These are phyloP conservation scores for Salix brachista DNA, from an alignment of 345 rosid species.

Conservation along the genomic window DNA sequence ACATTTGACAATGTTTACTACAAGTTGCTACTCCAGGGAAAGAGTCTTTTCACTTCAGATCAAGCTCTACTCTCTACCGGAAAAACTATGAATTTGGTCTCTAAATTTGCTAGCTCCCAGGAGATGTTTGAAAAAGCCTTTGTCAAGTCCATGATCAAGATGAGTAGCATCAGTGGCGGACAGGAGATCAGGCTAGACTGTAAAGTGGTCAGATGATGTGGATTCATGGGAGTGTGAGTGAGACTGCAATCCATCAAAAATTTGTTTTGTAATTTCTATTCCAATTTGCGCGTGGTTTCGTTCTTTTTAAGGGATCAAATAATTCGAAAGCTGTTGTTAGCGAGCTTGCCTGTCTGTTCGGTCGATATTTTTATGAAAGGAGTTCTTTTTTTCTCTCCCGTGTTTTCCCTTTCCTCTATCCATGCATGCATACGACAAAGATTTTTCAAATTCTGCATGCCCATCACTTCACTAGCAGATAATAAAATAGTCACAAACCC, in stretches of 20 bases:
- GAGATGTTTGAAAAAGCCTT: conserved; percentile 53
- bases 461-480: no score
- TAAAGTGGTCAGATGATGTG: conserved; percentile 30
- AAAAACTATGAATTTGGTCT: conserved; percentile 46
- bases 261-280: neutral
- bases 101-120: conserved; percentile 48
- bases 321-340: neutral
- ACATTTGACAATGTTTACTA: conserved; percentile 62
- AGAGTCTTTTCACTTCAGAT: conserved; percentile 73
- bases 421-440: no score
- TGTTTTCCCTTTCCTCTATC: no score
- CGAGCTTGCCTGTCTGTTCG: neutral
- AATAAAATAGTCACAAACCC: no score
- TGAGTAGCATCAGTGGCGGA: conserved; percentile 75
- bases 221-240: neutral
- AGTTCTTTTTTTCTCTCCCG: no score
- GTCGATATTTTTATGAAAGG: no score
- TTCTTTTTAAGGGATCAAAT: neutral
- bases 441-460: no score
- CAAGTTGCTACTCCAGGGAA: conserved; percentile 65
- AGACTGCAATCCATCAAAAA: neutral
- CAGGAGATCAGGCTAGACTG: conserved; percentile 75
- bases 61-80: conserved; percentile 57
- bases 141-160: conserved; percentile 75
- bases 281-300: neutral